Conservation (phyloP, 441 rosid genomes). For the Jatropha podagrica region DNA sequence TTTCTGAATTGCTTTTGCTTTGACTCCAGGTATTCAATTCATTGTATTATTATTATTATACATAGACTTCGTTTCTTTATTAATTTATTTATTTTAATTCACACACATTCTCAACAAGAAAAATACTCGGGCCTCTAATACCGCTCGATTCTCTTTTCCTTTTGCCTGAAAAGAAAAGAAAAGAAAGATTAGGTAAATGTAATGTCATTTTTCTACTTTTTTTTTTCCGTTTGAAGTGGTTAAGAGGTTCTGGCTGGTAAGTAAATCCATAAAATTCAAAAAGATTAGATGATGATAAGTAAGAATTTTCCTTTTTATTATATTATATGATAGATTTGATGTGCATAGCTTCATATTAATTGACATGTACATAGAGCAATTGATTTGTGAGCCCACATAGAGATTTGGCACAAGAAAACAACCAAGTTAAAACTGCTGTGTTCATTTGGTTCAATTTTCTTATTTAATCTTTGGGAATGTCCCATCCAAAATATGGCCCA, state of each 20-base stretch:
- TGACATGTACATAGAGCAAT: neutral
- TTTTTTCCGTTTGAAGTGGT: neutral
- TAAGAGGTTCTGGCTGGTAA: neutral
- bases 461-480: conserved; percentile 31
- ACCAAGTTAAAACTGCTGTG: conserved; percentile 16
- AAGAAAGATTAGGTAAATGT: neutral
- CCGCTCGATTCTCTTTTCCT: neutral
- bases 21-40: conserved; percentile 12
- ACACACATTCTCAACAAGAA: conserved; percentile 4
- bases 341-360: conserved; percentile 1
- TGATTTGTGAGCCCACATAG: conserved; percentile 21
- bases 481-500: conserved; percentile 40
- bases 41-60: too few species aligned
- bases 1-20: conserved; percentile 18
- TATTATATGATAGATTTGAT: conserved; percentile 29
- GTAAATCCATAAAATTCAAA: conserved; percentile 14
- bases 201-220: neutral
- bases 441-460: conserved; percentile 11
- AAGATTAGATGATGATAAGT: conserved; percentile 17
- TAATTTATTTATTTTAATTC: too few species aligned
- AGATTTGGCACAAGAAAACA: conserved; percentile 20
- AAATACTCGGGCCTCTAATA: conserved; percentile 1
- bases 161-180: neutral
- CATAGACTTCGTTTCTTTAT: too few species aligned
- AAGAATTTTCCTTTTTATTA: conserved; percentile 1